Evolutionary conservation across 257 asterid species (phyloP), one percentile per base, ranked within the genome.

Genomic region (Petunia axillaris): DNA sequence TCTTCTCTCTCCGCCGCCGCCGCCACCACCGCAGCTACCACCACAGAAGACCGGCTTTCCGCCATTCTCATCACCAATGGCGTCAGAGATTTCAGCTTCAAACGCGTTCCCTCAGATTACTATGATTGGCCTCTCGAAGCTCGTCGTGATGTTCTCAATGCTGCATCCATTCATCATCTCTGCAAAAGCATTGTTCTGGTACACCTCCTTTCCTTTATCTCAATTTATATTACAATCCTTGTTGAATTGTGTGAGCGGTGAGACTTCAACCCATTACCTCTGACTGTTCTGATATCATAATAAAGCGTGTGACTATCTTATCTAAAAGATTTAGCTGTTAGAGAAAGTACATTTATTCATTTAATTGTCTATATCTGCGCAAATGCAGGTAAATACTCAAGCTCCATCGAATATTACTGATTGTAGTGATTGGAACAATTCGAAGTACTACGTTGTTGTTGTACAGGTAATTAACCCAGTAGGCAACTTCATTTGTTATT

Each of bases 101-200:
- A 89, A 87, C 92, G 98, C 77, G 99, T 92, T 4, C 86, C 96
- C 41, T 79, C 87, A 68, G 93, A 92, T 86, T 96, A 94, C 90
- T 96, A 96, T 85, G 87, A 89, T 54, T 81, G 91, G 92, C 82
- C 96, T 64, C 89, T 91, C 75, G 97, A 96, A 81, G 86, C 95
- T 65, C 95, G 99, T 46, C 91, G 97, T 6, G 94, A 94, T 64
- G 84, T 85, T 85, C 95, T 96, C 16, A 87, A 62, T 35, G 99
- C 99, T 81, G 87, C 95, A 84, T 96, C 99, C 75, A 52, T 92
- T 70, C 85, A 94, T 62, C 99, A 96, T 85, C 97, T 96, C 85
- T 96, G 99, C 96, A 96, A 94, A 89, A 96, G 99, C 92, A 94
- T 96, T 81, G 99, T 94, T 74, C 84, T 96, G 98, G 99, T 95